phyloP scores from a whole-genome alignment of 371 early-diverging fungal genomes.

The Mortierella polycephala region DNA sequence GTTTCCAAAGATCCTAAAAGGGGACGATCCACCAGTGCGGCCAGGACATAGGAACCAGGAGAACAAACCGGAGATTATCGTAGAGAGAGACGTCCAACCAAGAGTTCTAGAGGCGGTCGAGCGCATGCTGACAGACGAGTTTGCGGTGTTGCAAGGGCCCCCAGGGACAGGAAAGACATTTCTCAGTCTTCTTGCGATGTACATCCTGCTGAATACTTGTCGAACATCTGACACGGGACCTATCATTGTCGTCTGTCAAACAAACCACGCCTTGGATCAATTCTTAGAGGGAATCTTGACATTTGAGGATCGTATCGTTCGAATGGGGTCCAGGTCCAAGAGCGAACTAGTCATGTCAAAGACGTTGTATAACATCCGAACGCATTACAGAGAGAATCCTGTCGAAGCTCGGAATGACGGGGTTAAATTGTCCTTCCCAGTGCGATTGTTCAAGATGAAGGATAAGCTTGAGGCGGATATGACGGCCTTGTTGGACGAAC shows the following conservation, averaged over 20 bases:
- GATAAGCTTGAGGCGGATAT: conserved; percentile 58
- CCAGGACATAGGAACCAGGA: background rate
- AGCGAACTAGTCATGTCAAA: conserved; percentile 56
- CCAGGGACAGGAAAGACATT: conserved; percentile 82
- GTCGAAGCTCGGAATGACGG: conserved; percentile 43
- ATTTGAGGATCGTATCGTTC: conserved; percentile 62
- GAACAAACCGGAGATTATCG: background rate
- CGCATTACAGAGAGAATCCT: conserved; percentile 35
- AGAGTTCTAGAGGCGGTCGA: conserved; percentile 66
- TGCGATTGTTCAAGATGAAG: conserved; percentile 50
- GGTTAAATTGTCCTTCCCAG: background rate
- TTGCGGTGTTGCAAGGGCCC: conserved; percentile 74
- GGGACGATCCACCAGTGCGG: background rate
- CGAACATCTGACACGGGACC: conserved; percentile 54
- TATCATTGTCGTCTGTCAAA: conserved; percentile 75
- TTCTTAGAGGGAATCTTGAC: conserved; percentile 69
- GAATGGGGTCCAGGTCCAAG: conserved; percentile 72
- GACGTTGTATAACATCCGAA: conserved; percentile 61
- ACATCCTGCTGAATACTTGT: conserved; percentile 62
- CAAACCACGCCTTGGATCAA: conserved; percentile 83
- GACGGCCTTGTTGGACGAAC: conserved; percentile 50
- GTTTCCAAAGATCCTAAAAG: conserved; percentile 24
- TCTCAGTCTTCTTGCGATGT: conserved; percentile 71
- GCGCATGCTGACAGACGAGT: conserved; percentile 61
- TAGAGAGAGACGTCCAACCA: conserved; percentile 11